phyloP scores from a whole-genome alignment of 2,329 filamentous ascomycete genomes.

The Xylaria sp. region DNA sequence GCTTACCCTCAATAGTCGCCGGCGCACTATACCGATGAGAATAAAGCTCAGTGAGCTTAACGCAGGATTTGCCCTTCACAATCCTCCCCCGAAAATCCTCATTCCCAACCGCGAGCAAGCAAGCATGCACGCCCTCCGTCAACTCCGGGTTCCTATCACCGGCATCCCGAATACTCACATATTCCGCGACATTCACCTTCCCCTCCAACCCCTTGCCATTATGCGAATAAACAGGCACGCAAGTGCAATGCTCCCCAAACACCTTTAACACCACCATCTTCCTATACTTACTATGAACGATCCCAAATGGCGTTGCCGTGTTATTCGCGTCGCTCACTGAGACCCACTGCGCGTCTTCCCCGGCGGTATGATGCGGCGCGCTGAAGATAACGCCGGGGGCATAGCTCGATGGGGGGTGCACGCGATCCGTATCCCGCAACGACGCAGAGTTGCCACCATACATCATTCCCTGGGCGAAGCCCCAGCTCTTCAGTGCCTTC shows the following conservation, averaged over 20 bases:
- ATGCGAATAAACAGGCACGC: conserved; percentile 37
- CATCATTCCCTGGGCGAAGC: conserved; percentile 5
- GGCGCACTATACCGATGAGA: conserved; percentile 31
- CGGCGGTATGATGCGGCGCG: conserved; percentile 27
- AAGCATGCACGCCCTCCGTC: conserved; percentile 25
- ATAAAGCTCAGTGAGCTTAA: conserved; percentile 33
- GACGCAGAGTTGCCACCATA: conserved; percentile 21
- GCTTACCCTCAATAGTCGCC: conserved; percentile 34
- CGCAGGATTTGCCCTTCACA: conserved; percentile 26
- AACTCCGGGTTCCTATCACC: conserved; percentile 8
- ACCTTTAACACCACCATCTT: conserved; percentile 35
- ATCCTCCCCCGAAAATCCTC: conserved; percentile 9
- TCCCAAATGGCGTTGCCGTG: conserved; percentile 36
- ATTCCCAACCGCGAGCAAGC: conserved; percentile 20
- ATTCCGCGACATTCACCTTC: conserved; percentile 29
- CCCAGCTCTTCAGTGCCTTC: conserved; percentile 19
- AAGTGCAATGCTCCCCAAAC: conserved; percentile 32
- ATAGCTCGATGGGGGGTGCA: conserved; percentile 19
- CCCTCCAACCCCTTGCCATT: conserved; percentile 32
- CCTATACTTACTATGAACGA: conserved; percentile 36
- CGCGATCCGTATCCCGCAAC: conserved; percentile 26
- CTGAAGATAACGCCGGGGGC: conserved; percentile 30
- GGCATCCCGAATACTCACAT: conserved; percentile 34
- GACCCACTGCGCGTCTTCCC: conserved; percentile 16
- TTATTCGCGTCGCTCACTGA: conserved; percentile 30